Evolutionary conservation across 768 basidiomycete genomes (phyloP).

Genomic region (Mycena leptocephala): DNA sequence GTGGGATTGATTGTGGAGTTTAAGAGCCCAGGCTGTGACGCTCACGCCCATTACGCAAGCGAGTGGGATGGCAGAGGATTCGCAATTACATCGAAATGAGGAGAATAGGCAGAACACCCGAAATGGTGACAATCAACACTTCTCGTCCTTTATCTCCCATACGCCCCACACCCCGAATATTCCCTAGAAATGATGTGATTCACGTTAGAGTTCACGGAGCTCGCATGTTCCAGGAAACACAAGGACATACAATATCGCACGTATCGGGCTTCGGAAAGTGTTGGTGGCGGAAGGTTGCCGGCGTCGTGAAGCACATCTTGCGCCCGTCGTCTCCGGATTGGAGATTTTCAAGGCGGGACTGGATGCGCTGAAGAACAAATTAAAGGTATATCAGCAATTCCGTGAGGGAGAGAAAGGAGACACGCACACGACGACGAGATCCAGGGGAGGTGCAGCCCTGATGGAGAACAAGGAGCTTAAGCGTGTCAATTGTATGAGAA

Average conservation of each 20-base stretch:
- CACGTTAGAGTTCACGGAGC: constrained; percentile 14
- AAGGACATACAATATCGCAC: constrained; percentile 22
- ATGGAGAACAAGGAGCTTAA: constrained; percentile 20
- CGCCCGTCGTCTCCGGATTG: constrained; percentile 16
- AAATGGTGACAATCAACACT: constrained; percentile 19
- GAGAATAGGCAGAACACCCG: constrained; percentile 16
- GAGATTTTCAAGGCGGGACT: constrained; percentile 21
- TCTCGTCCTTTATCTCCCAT: constrained; percentile 15
- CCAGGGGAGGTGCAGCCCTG: constrained; percentile 35
- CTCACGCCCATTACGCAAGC: constrained; percentile 13
- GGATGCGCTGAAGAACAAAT: constrained; percentile 22
- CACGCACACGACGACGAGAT: constrained; percentile 27
- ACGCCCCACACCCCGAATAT: constrained; percentile 16
- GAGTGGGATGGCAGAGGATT: constrained; percentile 13
- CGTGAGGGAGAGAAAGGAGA: constrained; percentile 17
- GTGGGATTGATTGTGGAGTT: constrained; percentile 1
- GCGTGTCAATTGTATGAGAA: constrained; percentile 6
- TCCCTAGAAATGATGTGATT: constrained; percentile 23
- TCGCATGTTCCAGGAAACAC: constrained; percentile 13
- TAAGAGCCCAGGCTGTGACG: constrained; percentile 12
- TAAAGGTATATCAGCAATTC: constrained; percentile 15
- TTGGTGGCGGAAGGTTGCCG: constrained; percentile 21
- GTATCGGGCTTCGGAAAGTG: constrained; percentile 24
- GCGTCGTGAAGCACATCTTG: constrained; percentile 22
- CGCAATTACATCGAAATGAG: constrained; percentile 7